Percentiles rank a stretch among this genome's conserved stretches.
Evolutionary conservation across 257 asterid species (phyloP).

Genomic region (Primulina eburnea): DNA sequence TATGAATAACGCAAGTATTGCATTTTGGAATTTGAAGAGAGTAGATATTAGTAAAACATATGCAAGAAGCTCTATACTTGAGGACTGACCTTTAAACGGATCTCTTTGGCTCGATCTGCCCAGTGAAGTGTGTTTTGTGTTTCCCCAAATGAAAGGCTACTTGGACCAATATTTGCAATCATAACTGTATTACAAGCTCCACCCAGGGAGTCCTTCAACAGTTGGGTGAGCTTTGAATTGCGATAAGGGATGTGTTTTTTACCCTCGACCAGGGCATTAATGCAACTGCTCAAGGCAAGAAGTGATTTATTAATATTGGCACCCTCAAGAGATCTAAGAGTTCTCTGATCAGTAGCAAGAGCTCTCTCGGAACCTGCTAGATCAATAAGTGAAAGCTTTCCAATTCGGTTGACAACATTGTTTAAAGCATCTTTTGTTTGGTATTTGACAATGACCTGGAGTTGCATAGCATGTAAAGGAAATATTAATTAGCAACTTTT

Average conservation of each 20-base stretch:
- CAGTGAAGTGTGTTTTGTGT: constrained; percentile 69
- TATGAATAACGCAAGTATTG: neutral
- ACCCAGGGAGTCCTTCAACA: constrained; percentile 62
- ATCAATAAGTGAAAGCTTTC: constrained; percentile 63
- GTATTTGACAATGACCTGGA: constrained; percentile 49
- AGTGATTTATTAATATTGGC: constrained; percentile 65
- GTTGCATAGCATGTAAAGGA: constrained; percentile 4
- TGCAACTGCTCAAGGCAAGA: constrained; percentile 69
- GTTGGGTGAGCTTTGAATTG: constrained; percentile 68
- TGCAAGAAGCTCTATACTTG: neutral
- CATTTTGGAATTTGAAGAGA: neutral
- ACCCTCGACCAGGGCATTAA: constrained; percentile 66
- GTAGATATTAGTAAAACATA: too few relatives aligned
- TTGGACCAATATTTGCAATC: constrained; percentile 68
- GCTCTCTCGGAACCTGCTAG: constrained; percentile 86
- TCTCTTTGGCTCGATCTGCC: constrained; percentile 77
- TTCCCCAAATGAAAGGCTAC: constrained; percentile 53
- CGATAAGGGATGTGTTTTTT: constrained; percentile 68
- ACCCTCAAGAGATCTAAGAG: constrained; percentile 65
- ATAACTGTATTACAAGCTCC: constrained; percentile 65
- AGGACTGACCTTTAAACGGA: constrained; percentile 45
- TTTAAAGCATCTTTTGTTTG: constrained; percentile 40
- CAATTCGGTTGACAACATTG: constrained; percentile 43
- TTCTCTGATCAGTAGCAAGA: constrained; percentile 64
- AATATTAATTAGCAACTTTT: neutral